phyloP scores from a whole-genome alignment of 768 basidiomycete species.

The Mycena vulgaris region DNA sequence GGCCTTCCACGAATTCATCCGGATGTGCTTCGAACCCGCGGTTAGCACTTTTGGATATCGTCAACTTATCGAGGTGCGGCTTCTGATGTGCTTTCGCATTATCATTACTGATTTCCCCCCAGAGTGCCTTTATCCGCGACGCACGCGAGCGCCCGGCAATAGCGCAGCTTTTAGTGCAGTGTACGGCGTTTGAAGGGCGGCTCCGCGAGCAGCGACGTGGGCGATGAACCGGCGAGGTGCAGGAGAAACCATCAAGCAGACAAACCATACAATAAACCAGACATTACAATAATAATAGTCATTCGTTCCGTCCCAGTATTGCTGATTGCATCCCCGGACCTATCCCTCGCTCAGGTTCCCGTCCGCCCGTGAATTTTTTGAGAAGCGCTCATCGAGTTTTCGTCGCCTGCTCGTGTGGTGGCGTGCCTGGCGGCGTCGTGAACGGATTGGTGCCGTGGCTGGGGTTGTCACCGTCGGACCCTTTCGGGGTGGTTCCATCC shows the following conservation, averaged over 20 bases:
- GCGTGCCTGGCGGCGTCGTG: not conserved
- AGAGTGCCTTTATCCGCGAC: slow-evolving; percentile 61
- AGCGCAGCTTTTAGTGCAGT: slow-evolving; percentile 58
- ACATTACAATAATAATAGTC: not conserved
- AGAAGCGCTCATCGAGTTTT: not conserved
- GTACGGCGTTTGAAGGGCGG: slow-evolving; percentile 42
- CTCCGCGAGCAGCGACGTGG: slow-evolving; percentile 46
- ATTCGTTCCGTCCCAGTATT: not conserved
- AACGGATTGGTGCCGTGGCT: not conserved
- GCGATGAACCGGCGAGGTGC: slow-evolving; percentile 56
- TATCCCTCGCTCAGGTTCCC: not conserved
- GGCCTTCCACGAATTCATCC: slow-evolving; percentile 63
- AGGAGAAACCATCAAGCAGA: not conserved
- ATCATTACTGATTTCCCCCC: not conserved
- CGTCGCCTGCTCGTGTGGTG: not conserved
- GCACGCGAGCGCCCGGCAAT: slow-evolving; percentile 58
- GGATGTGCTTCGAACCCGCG: slow-evolving; percentile 58
- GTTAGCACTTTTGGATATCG: slow-evolving; percentile 46
- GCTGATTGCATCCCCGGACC: not conserved
- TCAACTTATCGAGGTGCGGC: slow-evolving; percentile 47
- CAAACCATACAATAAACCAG: not conserved
- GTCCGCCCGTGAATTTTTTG: not conserved
- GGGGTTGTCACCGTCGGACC: not conserved
- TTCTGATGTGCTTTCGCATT: not conserved
- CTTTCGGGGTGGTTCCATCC: not conserved